These are phyloP conservation scores for Spongiforma sp. DNA, from an alignment of 1,284 basidiomycete genomes.

Conservation along the genomic window DNA sequence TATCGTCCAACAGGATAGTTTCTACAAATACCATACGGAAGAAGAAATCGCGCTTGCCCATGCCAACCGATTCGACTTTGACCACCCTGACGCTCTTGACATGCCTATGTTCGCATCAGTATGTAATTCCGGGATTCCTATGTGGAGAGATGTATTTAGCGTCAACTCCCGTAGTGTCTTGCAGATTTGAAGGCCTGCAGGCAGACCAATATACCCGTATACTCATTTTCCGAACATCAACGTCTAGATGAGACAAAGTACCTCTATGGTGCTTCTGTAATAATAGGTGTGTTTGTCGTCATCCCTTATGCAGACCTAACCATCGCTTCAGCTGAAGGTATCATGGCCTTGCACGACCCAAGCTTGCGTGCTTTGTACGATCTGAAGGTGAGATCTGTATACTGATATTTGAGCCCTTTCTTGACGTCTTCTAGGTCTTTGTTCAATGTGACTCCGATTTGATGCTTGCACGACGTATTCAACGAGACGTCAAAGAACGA, in stretches of 20 bases:
- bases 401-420: neutral
- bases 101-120: constrained; percentile 86
- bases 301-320: constrained; percentile 3
- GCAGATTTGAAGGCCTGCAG: constrained; percentile 83
- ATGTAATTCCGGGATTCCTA: constrained; percentile 30
- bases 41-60: constrained; percentile 86
- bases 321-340: constrained; percentile 77
- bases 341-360: constrained; percentile 88
- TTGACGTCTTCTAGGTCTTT: constrained; percentile 57
- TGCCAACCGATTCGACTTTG: constrained; percentile 89
- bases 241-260: constrained; percentile 87
- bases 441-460: constrained; percentile 94
- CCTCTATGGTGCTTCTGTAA: constrained; percentile 94
- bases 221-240: constrained; percentile 94
- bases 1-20: constrained; percentile 74
- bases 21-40: constrained; percentile 83
- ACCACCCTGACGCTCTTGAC: constrained; percentile 94
- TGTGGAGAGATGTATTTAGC: neutral
- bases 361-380: constrained; percentile 85
- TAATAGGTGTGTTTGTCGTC: constrained; percentile 67
- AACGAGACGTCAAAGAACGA: constrained; percentile 88
- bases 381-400: constrained; percentile 70
- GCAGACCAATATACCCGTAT: constrained; percentile 89
- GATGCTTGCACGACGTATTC: constrained; percentile 94
- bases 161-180: constrained; percentile 63